Evolutionary conservation across 768 basidiomycete genomes (phyloP).

Genomic region (Zangia roseola): DNA sequence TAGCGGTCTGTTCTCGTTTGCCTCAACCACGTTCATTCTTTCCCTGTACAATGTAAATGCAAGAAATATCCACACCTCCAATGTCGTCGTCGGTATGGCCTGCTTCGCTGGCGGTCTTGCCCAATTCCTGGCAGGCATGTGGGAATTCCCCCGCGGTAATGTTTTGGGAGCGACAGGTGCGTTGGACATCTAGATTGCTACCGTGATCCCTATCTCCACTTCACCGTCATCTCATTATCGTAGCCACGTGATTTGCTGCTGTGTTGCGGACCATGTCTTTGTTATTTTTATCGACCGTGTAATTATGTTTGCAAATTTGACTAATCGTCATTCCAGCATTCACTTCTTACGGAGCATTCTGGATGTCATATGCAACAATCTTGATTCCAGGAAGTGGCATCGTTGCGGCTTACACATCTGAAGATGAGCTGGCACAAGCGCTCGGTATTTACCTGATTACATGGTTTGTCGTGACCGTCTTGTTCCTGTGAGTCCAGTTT

Average conservation of each 20-base stretch:
- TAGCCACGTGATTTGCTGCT: neutral
- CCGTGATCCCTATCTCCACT: neutral
- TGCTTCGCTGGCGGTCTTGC: constrained; percentile 80
- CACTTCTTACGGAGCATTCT: constrained; percentile 83
- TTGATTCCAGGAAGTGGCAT: constrained; percentile 71
- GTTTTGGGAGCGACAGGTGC: constrained; percentile 70
- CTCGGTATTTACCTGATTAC: constrained; percentile 72
- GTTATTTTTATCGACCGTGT: too few species aligned
- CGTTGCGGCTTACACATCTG: constrained; percentile 43
- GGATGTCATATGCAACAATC: constrained; percentile 79
- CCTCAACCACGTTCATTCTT: constrained; percentile 78
- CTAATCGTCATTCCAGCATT: constrained; percentile 50
- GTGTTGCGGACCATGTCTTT: too few species aligned
- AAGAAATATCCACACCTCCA: constrained; percentile 54
- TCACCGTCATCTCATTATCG: neutral
- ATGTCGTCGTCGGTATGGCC: constrained; percentile 85
- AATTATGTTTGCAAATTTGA: neutral
- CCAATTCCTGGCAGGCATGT: constrained; percentile 88
- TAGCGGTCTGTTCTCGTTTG: constrained; percentile 81
- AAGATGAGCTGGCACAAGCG: constrained; percentile 49
- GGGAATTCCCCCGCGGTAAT: constrained; percentile 75
- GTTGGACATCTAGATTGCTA: constrained; percentile 15
- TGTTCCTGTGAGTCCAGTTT: constrained; percentile 53
- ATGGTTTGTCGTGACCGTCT: constrained; percentile 72
- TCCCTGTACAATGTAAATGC: constrained; percentile 69